Percentiles rank a stretch among this genome's conserved stretches.
Evolutionary conservation across 306 rosid species (phyloP).

Genomic region (Fagus crenata): DNA sequence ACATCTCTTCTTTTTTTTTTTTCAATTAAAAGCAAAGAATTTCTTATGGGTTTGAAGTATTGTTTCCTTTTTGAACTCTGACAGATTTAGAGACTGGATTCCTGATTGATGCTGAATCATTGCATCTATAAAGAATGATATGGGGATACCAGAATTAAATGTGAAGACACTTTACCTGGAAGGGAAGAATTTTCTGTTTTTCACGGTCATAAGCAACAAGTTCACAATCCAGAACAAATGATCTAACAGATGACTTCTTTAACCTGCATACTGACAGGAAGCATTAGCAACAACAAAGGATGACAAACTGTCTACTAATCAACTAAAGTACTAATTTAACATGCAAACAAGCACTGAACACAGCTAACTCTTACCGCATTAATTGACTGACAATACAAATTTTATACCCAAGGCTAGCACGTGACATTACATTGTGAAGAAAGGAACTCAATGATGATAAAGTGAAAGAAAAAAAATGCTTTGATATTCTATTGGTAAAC

Average conservation of each 20-base stretch:
- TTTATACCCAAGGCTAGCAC: background rate
- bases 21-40: background rate
- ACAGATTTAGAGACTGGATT: background rate
- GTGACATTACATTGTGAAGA: background rate
- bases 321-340: background rate
- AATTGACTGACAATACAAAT: background rate
- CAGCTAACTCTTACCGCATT: background rate
- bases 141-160: conserved; percentile 1
- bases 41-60: background rate
- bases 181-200: conserved; percentile 63
- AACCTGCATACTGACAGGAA: conserved; percentile 56
- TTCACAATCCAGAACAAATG: conserved; percentile 92
- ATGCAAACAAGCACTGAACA: background rate
- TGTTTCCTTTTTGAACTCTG: background rate
- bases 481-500: too few species aligned
- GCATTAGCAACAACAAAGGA: conserved; percentile 32
- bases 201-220: conserved; percentile 83
- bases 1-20: background rate
- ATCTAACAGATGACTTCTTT: conserved; percentile 71
- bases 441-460: background rate
- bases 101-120: background rate
- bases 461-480: conserved; percentile 5
- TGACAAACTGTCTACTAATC: background rate
- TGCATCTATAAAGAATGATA: background rate
- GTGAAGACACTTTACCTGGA: conserved; percentile 61